Percentiles rank a stretch among this genome's conserved stretches.
These are phyloP conservation scores for Suillus lakei DNA, from an alignment of 768 basidiomycete species.

Conservation along the genomic window DNA sequence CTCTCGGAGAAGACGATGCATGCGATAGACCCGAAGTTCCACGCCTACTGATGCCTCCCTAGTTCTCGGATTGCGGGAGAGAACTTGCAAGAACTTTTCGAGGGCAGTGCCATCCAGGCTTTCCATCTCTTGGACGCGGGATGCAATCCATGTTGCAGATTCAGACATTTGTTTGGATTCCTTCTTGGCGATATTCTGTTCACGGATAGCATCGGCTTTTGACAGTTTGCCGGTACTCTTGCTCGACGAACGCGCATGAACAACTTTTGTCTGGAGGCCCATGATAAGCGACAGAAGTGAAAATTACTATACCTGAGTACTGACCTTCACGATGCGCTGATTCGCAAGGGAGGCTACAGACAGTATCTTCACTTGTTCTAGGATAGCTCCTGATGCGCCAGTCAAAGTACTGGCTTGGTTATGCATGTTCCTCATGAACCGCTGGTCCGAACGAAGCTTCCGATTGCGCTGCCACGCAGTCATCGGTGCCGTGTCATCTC, in stretches of 20 bases:
- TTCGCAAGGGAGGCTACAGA: constrained; percentile 35
- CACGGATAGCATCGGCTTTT: constrained; percentile 46
- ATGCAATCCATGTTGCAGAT: constrained; percentile 56
- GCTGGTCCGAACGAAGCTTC: constrained; percentile 51
- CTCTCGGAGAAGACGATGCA: constrained; percentile 53
- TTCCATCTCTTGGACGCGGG: constrained; percentile 46
- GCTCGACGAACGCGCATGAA: constrained; percentile 23
- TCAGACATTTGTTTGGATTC: constrained; percentile 43
- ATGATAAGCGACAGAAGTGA: background rate
- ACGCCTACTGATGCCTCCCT: constrained; percentile 48
- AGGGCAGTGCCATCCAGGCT: constrained; percentile 34
- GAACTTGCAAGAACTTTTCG: constrained; percentile 38
- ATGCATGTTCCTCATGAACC: constrained; percentile 60
- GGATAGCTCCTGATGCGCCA: constrained; percentile 58
- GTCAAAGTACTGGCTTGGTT: constrained; percentile 65
- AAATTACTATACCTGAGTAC: background rate
- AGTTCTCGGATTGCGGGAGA: constrained; percentile 51
- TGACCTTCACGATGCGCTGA: constrained; percentile 19
- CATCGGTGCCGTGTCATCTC: constrained; percentile 37
- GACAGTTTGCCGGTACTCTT: constrained; percentile 35
- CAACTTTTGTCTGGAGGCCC: constrained; percentile 19
- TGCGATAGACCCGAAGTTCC: constrained; percentile 55
- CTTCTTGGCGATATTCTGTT: constrained; percentile 51
- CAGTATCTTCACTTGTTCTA: constrained; percentile 60
- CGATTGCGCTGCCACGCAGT: constrained; percentile 43